A percentile compares a stretch with the other conserved stretches of the same genome.
These are phyloP conservation scores for Neurospora sp. DNA, from an alignment of 495 filamentous ascomycete species.

Conservation along the genomic window DNA sequence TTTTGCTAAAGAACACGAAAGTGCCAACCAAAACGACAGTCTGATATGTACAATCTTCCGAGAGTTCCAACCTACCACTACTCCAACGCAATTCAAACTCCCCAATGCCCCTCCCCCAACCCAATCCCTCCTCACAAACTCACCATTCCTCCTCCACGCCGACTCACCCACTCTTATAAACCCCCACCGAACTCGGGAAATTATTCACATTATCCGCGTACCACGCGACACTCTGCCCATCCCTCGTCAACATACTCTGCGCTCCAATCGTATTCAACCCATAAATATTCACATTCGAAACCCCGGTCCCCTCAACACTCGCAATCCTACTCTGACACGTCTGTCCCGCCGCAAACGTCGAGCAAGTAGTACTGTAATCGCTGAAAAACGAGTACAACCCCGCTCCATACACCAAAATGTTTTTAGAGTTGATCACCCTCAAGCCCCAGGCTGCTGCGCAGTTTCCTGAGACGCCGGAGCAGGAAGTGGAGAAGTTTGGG, in stretches of 20 bases:
- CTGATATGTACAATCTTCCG: too few relatives aligned
- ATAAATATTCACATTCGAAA: constrained; percentile 39
- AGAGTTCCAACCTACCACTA: too few relatives aligned
- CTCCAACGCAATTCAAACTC: too few relatives aligned
- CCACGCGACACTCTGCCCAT: constrained; percentile 29
- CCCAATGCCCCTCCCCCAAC: too few relatives aligned
- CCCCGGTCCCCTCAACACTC: constrained; percentile 32
- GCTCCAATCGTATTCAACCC: constrained; percentile 46
- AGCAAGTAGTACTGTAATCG: constrained; percentile 37
- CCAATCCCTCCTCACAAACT: neutral
- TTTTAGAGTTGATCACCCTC: constrained; percentile 47
- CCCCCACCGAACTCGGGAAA: constrained; percentile 33
- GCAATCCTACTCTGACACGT: constrained; percentile 48
- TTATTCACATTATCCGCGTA: constrained; percentile 38
- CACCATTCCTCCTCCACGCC: neutral
- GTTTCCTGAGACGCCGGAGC: constrained; percentile 32
- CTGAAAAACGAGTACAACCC: constrained; percentile 74
- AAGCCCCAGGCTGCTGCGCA: constrained; percentile 57
- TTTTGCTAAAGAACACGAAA: too few relatives aligned
- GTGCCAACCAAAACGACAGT: too few relatives aligned
- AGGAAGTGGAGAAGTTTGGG: constrained; percentile 44
- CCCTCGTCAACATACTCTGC: constrained; percentile 34
- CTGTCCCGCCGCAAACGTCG: constrained; percentile 33
- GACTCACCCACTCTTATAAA: constrained; percentile 27
- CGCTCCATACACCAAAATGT: constrained; percentile 57